Base-by-base conservation (phyloP, 2,329 filamentous ascomycete genomes). In the Epichloe scottii region DNA sequence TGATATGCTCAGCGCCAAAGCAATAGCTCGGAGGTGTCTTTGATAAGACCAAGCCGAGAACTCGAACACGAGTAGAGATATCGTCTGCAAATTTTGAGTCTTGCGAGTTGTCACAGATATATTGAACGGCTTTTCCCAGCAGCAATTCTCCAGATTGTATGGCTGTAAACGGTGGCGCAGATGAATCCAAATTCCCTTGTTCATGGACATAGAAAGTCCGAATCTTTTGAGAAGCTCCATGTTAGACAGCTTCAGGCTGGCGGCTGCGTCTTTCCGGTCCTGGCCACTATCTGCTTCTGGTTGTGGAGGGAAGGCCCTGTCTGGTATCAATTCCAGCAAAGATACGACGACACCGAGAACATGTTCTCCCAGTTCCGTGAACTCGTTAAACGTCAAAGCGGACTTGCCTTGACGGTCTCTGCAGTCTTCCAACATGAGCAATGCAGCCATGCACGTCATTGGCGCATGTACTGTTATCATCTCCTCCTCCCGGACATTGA, bases 401-500 rank as follows among this genome's bases (percentile, higher is more conserved):
- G 48, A 46, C 17, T 55, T 64, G 57, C 53, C 64, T 65, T 53
- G 57, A 35, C 64, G 62, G 14, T 68, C 68, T 53, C 68, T 72
- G 3, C 70, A 66, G 51, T 84, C 72, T 60, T 82, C 71, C 41
- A 84, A 68, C 79, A 79, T 84, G 3, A 82, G 79, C n/a, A 94
- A 67, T 2, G 82, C 76, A 4, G 66, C 64, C 33, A 70, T 51
- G 39, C 66, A 67, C 49, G 85, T 77, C 30, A 94, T 68, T 35
- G 91, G 91, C 33, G 90, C 85, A 67, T 97, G 91, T 21, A 87
- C 71, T 2, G 86, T 80, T 15, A 95, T 68, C 91, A 98, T 97
- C 62, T 98, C 94, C 65, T 97, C 93, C 67, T 98, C 93, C 49
- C 84, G 81, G 47, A 97, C 79, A 65, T 96, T 97, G 74, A 98